phyloP scores from a whole-genome alignment of 1,139 yeast species.

The Magnusiomyces sp. region DNA sequence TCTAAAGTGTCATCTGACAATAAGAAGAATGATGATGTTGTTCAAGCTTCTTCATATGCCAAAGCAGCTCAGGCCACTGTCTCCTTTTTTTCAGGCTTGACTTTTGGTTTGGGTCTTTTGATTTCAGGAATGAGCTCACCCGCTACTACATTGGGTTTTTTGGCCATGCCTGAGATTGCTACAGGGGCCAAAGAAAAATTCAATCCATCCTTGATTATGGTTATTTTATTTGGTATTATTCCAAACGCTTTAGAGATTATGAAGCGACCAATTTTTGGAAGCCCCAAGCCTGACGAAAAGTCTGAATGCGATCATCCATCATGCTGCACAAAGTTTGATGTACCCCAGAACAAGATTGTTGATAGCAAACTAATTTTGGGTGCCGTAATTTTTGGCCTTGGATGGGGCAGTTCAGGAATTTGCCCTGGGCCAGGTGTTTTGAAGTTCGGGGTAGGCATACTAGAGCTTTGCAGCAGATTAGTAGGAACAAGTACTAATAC shows the following conservation, averaged over 20 bases:
- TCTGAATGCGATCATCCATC: not conserved
- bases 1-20: no score
- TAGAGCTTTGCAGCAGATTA: no score
- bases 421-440: conserved; percentile 43
- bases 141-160: conserved; percentile 38
- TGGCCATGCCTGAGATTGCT: conserved; percentile 30
- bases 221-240: conserved; percentile 35
- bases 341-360: conserved; percentile 24
- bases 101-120: conserved; percentile 39
- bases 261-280: not conserved
- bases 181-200: conserved; percentile 22
- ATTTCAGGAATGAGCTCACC: conserved; percentile 42
- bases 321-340: conserved; percentile 15
- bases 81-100: conserved; percentile 33
- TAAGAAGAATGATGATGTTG: no score
- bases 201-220: conserved; percentile 40
- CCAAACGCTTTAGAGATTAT: conserved; percentile 32
- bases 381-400: conserved; percentile 37
- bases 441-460: no score
- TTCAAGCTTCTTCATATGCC: conserved; percentile 8
- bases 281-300: conserved; percentile 10
- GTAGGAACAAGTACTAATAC: no score
- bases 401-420: conserved; percentile 42
- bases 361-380: conserved; percentile 32
- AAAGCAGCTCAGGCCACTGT: conserved; percentile 20